Base-by-base conservation (phyloP, 176 grass and related monocot species). In the Themeda triandra region DNA sequence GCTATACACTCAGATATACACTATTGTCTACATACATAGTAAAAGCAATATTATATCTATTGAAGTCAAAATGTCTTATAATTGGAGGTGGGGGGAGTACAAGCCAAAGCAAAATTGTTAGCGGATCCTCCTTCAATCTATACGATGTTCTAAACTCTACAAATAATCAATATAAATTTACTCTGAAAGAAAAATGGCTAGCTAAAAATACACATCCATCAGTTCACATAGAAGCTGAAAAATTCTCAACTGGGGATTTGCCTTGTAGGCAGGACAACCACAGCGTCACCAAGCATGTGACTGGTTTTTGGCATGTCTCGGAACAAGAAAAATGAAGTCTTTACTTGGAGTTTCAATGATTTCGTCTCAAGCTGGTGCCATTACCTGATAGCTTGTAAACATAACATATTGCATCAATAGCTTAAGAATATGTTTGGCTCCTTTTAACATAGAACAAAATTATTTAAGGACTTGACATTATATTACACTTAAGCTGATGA, bases 371-470 rank as follows among this genome's bases (percentile, higher is more conserved):
- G 83, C 63, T 42, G n/a, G 33, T 74, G 68, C 2, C 70, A 69
- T 89, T 91, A 98, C 96, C 93, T 98, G 96, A 87, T 92, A 98
- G 71, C 89, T 89, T 66, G 87, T 90, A 82, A 95, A 95, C 46
- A 84, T 66, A 62, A 53, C 21, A 48, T 33, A 83, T 30, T 63
- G n/a, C n/a, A n/a, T n/a, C n/a, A n/a, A n/a, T n/a, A n/a, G n/a
- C n/a, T n/a, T n/a, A n/a, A n/a, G n/a, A n/a, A n/a, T n/a, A n/a
- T n/a, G n/a, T n/a, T n/a, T n/a, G n/a, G n/a, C n/a, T n/a, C n/a
- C n/a, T 81, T 76, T 62, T 71, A 76, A 70, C 33, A 66, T 14
- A 78, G 53, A 78, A 86, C 6, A 66, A 73, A 51, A 82, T 33
- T 66, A 79, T 18, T 28, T 46, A 81, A 33, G 4, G 18, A 58